Evolutionary conservation across 2,329 filamentous ascomycete genomes (phyloP).

Genomic region (Boeremia exigua): DNA sequence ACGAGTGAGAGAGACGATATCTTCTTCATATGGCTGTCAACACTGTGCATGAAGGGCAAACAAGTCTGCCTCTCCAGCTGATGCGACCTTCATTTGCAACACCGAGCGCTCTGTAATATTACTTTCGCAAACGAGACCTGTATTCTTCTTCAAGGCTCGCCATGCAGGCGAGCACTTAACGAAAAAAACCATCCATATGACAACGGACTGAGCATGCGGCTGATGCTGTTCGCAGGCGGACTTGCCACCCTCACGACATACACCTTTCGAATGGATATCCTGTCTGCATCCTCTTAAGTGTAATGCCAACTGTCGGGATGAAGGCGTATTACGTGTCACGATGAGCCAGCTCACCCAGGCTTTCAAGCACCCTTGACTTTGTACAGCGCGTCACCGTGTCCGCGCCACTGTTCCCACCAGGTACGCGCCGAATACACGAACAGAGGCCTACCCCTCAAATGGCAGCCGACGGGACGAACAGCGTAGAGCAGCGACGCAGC

Average conservation of each 20-base stretch:
- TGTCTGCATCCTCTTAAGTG: not conserved
- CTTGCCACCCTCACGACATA: not conserved
- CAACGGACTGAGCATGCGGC: not conserved
- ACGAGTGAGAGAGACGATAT: too few species aligned
- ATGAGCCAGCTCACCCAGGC: too few species aligned
- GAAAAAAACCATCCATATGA: not conserved
- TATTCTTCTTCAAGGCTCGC: not conserved
- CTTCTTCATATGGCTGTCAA: too few species aligned
- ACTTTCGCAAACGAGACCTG: too few species aligned
- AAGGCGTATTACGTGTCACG: not conserved
- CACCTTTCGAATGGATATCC: not conserved
- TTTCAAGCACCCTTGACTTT: too few species aligned
- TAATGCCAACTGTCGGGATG: not conserved
- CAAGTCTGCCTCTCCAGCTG: too few species aligned
- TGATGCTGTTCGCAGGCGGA: not conserved
- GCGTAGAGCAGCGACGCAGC: conserved; percentile 8
- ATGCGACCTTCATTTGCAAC: too few species aligned
- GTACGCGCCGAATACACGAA: conserved; percentile 12
- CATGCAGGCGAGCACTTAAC: not conserved
- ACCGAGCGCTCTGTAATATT: too few species aligned
- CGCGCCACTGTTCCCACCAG: conserved; percentile 8
- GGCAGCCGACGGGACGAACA: conserved; percentile 17
- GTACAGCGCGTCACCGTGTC: not conserved
- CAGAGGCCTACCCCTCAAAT: conserved; percentile 16
- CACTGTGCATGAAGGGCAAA: too few species aligned